Conservation (phyloP, 345 rosid genomes). For the Lenwebbia sp. region DNA sequence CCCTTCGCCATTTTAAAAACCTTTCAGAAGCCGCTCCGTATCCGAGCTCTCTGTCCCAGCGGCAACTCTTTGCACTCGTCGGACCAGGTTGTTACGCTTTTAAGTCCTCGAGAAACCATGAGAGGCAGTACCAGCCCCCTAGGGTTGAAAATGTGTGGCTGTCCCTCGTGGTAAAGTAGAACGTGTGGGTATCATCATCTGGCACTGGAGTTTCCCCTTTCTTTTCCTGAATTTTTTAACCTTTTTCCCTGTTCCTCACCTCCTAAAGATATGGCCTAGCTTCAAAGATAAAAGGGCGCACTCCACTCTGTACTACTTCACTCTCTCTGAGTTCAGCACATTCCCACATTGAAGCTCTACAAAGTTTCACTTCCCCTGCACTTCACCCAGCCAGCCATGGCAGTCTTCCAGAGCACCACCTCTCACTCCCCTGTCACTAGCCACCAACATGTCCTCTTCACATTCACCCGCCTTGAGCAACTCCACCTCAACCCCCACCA, state of each 20-base stretch:
- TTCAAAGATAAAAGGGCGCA: neutral
- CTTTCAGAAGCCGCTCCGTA: no score
- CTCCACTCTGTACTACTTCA: neutral
- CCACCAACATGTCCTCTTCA: constrained; percentile 3
- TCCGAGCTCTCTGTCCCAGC: no score
- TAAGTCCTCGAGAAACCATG: neutral
- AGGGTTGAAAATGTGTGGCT: neutral
- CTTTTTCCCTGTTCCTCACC: neutral
- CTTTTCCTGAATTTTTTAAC: neutral
- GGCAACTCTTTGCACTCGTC: no score
- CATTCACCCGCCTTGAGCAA: neutral
- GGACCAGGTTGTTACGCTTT: neutral
- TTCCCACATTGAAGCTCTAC: neutral
- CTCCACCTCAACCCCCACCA: constrained; percentile 1
- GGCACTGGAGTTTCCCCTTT: neutral
- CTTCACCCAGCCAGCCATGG: neutral
- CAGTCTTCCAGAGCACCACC: neutral
- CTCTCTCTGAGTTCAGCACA: neutral
- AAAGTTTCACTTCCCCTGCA: neutral
- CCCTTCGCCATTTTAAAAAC: no score
- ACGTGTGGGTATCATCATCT: neutral
- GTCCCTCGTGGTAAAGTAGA: neutral
- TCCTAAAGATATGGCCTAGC: neutral
- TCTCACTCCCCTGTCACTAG: constrained; percentile 4
- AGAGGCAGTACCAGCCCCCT: neutral